Evolutionary conservation across 345 rosid genomes (phyloP).

Genomic region (Syzygium aqueum): DNA sequence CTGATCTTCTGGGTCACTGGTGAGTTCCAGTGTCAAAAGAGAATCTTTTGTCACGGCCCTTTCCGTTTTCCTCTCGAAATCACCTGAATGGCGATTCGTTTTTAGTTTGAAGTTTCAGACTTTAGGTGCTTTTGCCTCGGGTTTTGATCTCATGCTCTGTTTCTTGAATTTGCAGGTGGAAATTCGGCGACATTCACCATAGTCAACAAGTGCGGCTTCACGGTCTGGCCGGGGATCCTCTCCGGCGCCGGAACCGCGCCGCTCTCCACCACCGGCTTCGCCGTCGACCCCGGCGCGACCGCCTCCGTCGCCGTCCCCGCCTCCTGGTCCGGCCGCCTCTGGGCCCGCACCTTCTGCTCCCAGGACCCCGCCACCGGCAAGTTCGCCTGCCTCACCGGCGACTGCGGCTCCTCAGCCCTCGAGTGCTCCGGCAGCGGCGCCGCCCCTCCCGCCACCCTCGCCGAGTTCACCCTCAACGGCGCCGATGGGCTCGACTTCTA

Average conservation of each 20-base stretch:
- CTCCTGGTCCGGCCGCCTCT: conserved; percentile 63
- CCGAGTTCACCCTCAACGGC: conserved; percentile 49
- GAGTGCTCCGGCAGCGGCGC: conserved; percentile 52
- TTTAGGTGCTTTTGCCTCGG: background rate
- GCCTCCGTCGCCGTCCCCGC: conserved; percentile 23
- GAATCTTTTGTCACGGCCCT: background rate
- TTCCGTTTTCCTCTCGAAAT: background rate
- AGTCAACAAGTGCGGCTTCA: conserved; percentile 43
- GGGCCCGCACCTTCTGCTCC: conserved; percentile 62
- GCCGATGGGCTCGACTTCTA: conserved; percentile 44
- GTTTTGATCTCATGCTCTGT: background rate
- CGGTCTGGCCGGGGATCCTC: conserved; percentile 66
- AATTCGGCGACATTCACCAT: conserved; percentile 31
- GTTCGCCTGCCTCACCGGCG: conserved; percentile 54
- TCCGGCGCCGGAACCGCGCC: conserved; percentile 48
- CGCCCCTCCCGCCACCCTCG: conserved; percentile 49
- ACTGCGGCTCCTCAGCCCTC: conserved; percentile 36
- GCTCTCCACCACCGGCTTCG: conserved; percentile 49
- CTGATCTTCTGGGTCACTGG: background rate
- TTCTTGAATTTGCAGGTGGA: background rate
- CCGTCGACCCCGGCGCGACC: conserved; percentile 32
- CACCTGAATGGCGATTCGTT: background rate
- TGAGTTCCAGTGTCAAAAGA: fast-evolving
- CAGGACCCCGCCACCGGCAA: conserved; percentile 40
- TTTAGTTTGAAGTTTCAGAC: background rate